phyloP scores from a whole-genome alignment of 2,329 filamentous ascomycete species.

The Aplosporella prunicola region DNA sequence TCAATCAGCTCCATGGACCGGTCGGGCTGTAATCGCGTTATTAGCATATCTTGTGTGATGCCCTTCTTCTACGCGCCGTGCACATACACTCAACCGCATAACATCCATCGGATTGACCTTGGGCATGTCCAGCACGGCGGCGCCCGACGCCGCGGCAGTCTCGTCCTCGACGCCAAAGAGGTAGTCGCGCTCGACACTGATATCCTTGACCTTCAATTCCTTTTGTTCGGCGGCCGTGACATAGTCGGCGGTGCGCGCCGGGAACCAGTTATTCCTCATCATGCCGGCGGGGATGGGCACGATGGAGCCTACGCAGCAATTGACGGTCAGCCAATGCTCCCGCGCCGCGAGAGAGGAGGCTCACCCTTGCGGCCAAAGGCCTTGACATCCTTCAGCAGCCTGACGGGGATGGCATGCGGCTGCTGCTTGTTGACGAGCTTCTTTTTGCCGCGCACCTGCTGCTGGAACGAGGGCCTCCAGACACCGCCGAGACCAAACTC shows the following conservation, averaged over 20 bases:
- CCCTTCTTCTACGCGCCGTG: too few species aligned
- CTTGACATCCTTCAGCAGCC: conserved; percentile 43
- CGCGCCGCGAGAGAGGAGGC: conserved; percentile 8
- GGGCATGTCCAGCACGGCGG: conserved; percentile 14
- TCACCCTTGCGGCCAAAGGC: conserved; percentile 39
- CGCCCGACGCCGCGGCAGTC: conserved; percentile 18
- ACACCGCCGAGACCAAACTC: conserved; percentile 20
- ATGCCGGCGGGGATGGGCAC: conserved; percentile 42
- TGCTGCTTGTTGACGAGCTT: conserved; percentile 25
- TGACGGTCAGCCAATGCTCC: not conserved
- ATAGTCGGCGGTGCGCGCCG: conserved; percentile 43
- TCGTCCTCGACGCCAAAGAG: conserved; percentile 32
- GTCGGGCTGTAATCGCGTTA: conserved; percentile 24
- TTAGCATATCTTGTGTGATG: not conserved
- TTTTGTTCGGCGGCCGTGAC: conserved; percentile 37
- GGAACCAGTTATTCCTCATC: conserved; percentile 49
- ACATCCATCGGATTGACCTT: conserved; percentile 31
- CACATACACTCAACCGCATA: conserved; percentile 31
- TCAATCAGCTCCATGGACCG: conserved; percentile 39
- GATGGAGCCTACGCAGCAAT: conserved; percentile 43
- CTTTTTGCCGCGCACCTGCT: conserved; percentile 35
- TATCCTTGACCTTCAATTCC: conserved; percentile 35
- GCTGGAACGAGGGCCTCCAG: conserved; percentile 20
- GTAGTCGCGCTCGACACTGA: conserved; percentile 38
- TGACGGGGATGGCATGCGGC: conserved; percentile 35